These are phyloP conservation scores for Scheffersomyces ergatensis DNA, from an alignment of 805 yeast species.

Conservation along the genomic window DNA sequence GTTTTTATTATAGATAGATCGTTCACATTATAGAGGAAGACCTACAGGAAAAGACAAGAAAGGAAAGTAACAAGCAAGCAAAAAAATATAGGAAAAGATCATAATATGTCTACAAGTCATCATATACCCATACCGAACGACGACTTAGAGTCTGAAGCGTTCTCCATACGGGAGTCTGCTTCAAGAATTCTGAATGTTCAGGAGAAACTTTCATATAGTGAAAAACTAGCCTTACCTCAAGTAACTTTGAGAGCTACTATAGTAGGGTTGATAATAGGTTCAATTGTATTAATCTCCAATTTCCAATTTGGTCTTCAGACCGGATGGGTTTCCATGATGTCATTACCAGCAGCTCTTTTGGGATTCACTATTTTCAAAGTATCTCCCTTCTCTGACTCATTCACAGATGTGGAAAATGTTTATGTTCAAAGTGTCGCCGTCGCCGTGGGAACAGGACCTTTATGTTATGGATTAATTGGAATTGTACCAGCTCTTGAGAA, in stretches of 20 bases:
- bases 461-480: slow-evolving; percentile 93
- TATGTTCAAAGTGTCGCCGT: slow-evolving; percentile 90
- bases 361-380: slow-evolving; percentile 82
- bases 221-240: slow-evolving; percentile 58
- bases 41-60: too few relatives aligned
- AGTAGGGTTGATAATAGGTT: slow-evolving; percentile 82
- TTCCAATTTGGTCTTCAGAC: slow-evolving; percentile 97
- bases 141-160: neutral
- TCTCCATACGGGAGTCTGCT: neutral
- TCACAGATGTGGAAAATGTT: slow-evolving; percentile 91
- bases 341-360: slow-evolving; percentile 85
- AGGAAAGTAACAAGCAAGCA: too few relatives aligned
- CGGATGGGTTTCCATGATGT: slow-evolving; percentile 99
- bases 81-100: too few relatives aligned
- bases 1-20: too few relatives aligned
- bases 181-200: neutral
- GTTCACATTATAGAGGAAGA: too few relatives aligned
- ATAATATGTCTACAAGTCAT: too few relatives aligned
- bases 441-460: slow-evolving; percentile 96
- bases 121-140: neutral
- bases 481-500: slow-evolving; percentile 95
- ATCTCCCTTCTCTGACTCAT: slow-evolving; percentile 40
- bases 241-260: slow-evolving; percentile 70
- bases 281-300: slow-evolving; percentile 81
- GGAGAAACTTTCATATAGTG: slow-evolving; percentile 9